A percentile compares a stretch with the other conserved stretches of the same genome.
Conservation (phyloP, 495 filamentous ascomycete genomes). For the Aspergillus steynii region DNA sequence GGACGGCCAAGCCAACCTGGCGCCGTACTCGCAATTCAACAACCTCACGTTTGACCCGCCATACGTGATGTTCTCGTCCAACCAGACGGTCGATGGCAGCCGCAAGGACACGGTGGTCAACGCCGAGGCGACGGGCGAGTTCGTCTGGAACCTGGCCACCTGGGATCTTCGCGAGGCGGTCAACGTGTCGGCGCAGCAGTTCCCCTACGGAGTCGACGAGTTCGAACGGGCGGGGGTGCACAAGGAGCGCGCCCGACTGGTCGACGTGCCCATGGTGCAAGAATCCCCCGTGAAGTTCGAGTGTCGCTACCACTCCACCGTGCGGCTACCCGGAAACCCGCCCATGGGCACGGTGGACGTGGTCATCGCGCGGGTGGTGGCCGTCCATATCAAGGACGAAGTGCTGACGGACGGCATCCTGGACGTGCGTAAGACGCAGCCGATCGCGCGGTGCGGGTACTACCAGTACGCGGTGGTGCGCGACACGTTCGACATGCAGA, state of each 20-base stretch:
- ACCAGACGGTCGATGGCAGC: conserved; percentile 40
- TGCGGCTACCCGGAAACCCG: conserved; percentile 53
- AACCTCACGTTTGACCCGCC: conserved; percentile 63
- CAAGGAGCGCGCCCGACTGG: conserved; percentile 41
- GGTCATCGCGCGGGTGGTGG: conserved; percentile 57
- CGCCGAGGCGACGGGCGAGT: conserved; percentile 50
- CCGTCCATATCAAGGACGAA: conserved; percentile 53
- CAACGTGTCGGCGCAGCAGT: conserved; percentile 49
- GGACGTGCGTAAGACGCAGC: conserved; percentile 54
- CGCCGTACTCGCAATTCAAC: conserved; percentile 59
- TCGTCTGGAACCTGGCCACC: conserved; percentile 61
- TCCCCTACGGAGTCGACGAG: conserved; percentile 50
- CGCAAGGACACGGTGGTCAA: conserved; percentile 58
- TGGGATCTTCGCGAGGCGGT: conserved; percentile 52
- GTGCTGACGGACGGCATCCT: conserved; percentile 51
- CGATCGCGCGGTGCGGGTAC: conserved; percentile 62
- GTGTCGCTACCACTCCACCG: conserved; percentile 52
- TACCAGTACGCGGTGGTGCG: conserved; percentile 54
- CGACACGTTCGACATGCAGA: conserved; percentile 55
- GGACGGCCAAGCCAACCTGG: conserved; percentile 46
- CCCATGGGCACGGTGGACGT: conserved; percentile 55
- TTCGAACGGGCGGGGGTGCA: conserved; percentile 48
- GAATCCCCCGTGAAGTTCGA: conserved; percentile 57
- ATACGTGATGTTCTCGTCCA: conserved; percentile 57
- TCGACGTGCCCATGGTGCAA: conserved; percentile 50